A percentile compares a stretch with the other conserved stretches of the same genome.
These are phyloP conservation scores for Cicer bijugum DNA, from an alignment of 306 rosid genomes.

Conservation along the genomic window DNA sequence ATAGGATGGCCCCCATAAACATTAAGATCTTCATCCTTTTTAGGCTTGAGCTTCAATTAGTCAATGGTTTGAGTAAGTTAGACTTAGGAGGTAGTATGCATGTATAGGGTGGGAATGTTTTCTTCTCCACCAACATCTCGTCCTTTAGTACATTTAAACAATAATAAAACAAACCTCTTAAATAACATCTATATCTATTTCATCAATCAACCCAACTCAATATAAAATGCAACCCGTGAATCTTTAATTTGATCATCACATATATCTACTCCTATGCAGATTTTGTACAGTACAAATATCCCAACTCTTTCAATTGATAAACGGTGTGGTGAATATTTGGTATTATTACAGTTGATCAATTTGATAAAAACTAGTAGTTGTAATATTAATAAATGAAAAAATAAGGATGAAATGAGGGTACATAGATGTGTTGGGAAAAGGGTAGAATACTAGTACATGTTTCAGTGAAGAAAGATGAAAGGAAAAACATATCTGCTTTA, in stretches of 20 bases:
- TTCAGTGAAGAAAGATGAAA: slow-evolving; percentile 27
- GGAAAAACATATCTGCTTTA: slow-evolving; percentile 9
- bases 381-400: too few relatives aligned
- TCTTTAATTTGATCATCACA: background rate
- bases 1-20: slow-evolving; percentile 33
- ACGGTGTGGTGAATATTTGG: too few relatives aligned
- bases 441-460: slow-evolving; percentile 4
- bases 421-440: slow-evolving; percentile 19
- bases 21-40: background rate
- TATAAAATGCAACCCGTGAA: slow-evolving; percentile 16
- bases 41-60: slow-evolving; percentile 42
- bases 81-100: slow-evolving; percentile 14
- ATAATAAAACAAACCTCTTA: slow-evolving; percentile 39
- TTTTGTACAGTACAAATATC: background rate
- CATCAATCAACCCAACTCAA: slow-evolving; percentile 31
- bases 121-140: slow-evolving; percentile 34
- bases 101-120: slow-evolving; percentile 48
- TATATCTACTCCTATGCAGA: background rate
- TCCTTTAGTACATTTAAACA: slow-evolving; percentile 38
- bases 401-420: background rate
- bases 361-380: too few relatives aligned
- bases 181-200: slow-evolving; percentile 33
- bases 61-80: slow-evolving; percentile 28
- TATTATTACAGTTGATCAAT: too few relatives aligned
- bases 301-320: too few relatives aligned